Evolutionary conservation across 768 basidiomycete species (phyloP).

Genomic region (Tulasnella sp.): DNA sequence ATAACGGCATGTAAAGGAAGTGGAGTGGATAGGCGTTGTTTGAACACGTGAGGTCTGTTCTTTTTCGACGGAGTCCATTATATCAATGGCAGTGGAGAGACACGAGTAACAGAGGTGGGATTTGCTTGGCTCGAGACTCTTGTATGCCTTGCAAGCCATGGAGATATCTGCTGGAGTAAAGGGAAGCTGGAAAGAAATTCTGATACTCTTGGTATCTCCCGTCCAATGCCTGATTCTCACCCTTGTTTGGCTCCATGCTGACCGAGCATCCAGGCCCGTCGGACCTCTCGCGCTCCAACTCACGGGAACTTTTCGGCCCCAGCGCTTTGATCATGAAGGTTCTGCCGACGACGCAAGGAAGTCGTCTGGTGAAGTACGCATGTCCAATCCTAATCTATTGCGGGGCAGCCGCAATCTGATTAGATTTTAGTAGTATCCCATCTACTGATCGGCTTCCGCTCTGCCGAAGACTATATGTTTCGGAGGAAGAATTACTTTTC

Average conservation of each 20-base stretch:
- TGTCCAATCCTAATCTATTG: background rate
- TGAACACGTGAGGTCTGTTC: background rate
- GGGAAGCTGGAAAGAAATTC: background rate
- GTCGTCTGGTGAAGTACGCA: background rate
- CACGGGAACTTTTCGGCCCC: background rate
- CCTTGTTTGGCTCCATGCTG: no score
- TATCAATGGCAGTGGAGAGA: background rate
- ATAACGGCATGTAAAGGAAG: background rate
- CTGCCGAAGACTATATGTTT: background rate
- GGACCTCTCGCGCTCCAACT: background rate
- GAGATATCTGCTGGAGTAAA: background rate
- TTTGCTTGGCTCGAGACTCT: background rate
- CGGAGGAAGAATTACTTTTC: background rate
- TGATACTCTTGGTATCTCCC: background rate
- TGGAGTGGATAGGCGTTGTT: background rate
- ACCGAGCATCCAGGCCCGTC: background rate
- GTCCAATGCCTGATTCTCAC: background rate
- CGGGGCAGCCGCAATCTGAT: background rate
- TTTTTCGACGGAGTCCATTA: background rate
- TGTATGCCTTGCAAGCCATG: background rate
- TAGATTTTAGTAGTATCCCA: background rate
- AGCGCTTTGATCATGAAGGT: background rate
- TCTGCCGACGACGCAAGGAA: constrained; percentile 7
- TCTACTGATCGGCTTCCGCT: constrained; percentile 11
- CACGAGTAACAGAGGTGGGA: background rate